Evolutionary conservation across 2,329 filamentous ascomycete species (phyloP), one percentile per base, ranked within the genome.

Genomic region (Lecanosticta acicola): DNA sequence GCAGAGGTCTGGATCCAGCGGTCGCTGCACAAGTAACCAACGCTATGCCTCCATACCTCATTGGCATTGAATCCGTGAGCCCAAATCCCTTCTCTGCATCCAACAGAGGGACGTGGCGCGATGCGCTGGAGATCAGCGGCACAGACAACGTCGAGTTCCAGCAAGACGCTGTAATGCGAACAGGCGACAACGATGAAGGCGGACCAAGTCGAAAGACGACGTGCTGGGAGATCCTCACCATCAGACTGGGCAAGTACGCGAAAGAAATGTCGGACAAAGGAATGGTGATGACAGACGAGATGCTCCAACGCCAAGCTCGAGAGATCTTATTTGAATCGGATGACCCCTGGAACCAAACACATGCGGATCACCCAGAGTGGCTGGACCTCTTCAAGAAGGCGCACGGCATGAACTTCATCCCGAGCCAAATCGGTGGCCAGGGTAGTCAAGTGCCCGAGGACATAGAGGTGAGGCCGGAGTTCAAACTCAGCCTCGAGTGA

Each of bases 41-140:
- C 45, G 72, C 72, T 2, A 75, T 76, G 72, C 72, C 72, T 11
- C 72, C 72, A 3, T 75, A 75, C 48, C 64, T 75, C 7, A 75
- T 76, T 35, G 71, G 70, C 19, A 68, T 71, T 29, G 72, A 76
- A 52, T 65, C 65, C 40, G 67, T 66, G 44, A 68, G 66, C 18
- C 70, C 70, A 0, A 66, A 69, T 40, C 72, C 72, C 0, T 75
- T 74, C 57, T 71, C 67, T n/a, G 72, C 72, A 0, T 67, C 65
- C 2, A 60, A 62, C 38, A 44, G 54, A 37, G 49, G 42, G 2
- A 53, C 57, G 2, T 59, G 57, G 55, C 40, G 50, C 10, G 39
- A 50, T 46, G 8, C 43, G 29, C 34, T 44, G 32, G 32, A 43
- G 3, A 21, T 37, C 17, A 39, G 40, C 9, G 46, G 37, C 10